A percentile compares a stretch with the other conserved stretches of the same genome.
Evolutionary conservation across 2,329 filamentous ascomycete genomes (phyloP).

Genomic region (Venturia nashicola): DNA sequence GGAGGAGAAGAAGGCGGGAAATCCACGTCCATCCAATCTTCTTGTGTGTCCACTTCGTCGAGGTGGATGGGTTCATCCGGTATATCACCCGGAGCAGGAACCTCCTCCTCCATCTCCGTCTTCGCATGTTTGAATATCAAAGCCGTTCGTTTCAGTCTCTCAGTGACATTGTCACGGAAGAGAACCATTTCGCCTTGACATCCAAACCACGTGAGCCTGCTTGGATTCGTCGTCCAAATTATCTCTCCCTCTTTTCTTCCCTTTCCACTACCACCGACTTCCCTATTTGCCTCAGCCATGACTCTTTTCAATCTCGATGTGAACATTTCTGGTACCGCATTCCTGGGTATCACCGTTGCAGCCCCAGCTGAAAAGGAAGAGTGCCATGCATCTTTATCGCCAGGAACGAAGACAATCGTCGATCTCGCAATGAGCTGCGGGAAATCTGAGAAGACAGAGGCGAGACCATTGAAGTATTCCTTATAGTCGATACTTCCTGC

Average conservation of each 20-base stretch:
- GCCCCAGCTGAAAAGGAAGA: slow-evolving; percentile 72
- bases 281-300: slow-evolving; percentile 66
- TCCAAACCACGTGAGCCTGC: slow-evolving; percentile 72
- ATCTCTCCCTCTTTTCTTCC: slow-evolving; percentile 52
- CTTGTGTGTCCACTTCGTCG: neutral
- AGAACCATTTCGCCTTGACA: slow-evolving; percentile 78
- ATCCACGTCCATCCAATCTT: slow-evolving; percentile 2
- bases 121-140: slow-evolving; percentile 50
- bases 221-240: slow-evolving; percentile 82
- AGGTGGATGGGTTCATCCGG: slow-evolving; percentile 28
- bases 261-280: slow-evolving; percentile 40
- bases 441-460: slow-evolving; percentile 71
- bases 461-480: slow-evolving; percentile 84
- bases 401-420: slow-evolving; percentile 86
- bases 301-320: slow-evolving; percentile 73
- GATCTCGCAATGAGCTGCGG: slow-evolving; percentile 64
- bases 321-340: slow-evolving; percentile 73
- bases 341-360: slow-evolving; percentile 55
- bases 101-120: slow-evolving; percentile 23
- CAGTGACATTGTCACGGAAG: slow-evolving; percentile 75
- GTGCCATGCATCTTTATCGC: slow-evolving; percentile 95
- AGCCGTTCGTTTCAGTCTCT: slow-evolving; percentile 63
- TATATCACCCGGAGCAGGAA: slow-evolving; percentile 12
- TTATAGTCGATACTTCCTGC: slow-evolving; percentile 91
- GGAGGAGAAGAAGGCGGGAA: slow-evolving; percentile 6